These are phyloP conservation scores for Aspergillus brunneoviolaceus DNA, from an alignment of 2,329 filamentous ascomycete genomes.

Conservation along the genomic window DNA sequence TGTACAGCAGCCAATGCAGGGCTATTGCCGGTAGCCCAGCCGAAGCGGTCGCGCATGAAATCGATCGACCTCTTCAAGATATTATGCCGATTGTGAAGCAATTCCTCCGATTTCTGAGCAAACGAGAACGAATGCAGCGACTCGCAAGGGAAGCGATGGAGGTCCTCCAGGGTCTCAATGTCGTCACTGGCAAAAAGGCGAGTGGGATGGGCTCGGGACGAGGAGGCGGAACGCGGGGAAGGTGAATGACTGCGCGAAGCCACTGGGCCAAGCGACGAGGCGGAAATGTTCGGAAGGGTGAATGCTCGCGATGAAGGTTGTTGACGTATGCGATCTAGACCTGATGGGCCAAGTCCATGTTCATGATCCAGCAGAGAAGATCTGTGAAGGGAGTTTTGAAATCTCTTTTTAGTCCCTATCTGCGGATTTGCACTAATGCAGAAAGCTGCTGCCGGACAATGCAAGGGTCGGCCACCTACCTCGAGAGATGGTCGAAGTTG, in stretches of 20 bases:
- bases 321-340: constrained; percentile 90
- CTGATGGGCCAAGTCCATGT: constrained; percentile 79
- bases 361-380: constrained; percentile 86
- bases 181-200: constrained; percentile 61
- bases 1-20: constrained; percentile 79
- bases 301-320: constrained; percentile 66
- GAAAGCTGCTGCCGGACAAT: neutral
- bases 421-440: constrained; percentile 3
- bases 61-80: constrained; percentile 91
- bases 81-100: constrained; percentile 87
- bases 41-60: constrained; percentile 91
- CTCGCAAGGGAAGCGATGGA: constrained; percentile 89
- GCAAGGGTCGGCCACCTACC: constrained; percentile 55
- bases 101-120: constrained; percentile 89
- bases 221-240: constrained; percentile 65
- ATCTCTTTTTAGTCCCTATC: constrained; percentile 16
- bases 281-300: constrained; percentile 64
- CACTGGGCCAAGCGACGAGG: constrained; percentile 61
- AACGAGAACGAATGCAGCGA: constrained; percentile 98
- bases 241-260: constrained; percentile 66
- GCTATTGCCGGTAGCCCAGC: constrained; percentile 69
- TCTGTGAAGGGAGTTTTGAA: constrained; percentile 47
- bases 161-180: constrained; percentile 77
- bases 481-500: constrained; percentile 71
- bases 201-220: constrained; percentile 53